Conservation (phyloP, 345 rosid genomes). For the Psidium guajava region DNA sequence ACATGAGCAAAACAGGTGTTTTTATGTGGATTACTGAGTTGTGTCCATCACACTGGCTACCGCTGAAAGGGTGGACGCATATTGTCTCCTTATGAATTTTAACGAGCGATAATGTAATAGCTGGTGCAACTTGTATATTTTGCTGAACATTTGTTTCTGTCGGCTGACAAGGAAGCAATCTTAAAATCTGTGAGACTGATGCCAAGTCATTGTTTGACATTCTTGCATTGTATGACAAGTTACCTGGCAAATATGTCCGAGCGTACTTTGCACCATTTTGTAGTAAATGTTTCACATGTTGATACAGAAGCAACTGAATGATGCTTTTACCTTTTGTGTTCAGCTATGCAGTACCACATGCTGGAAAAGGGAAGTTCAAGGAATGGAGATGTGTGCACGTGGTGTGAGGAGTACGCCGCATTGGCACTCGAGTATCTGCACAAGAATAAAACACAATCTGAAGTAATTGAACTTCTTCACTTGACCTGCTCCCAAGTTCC, state of each 20-base stretch:
- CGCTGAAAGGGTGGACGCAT: neutral
- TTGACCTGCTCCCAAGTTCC: slow-evolving; percentile 34
- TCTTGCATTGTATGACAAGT: neutral
- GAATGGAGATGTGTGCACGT: slow-evolving; percentile 5
- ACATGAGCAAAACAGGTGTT: neutral
- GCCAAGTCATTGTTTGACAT: neutral
- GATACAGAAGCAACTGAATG: neutral
- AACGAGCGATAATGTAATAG: neutral
- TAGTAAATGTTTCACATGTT: neutral
- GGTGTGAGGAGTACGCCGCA: slow-evolving; percentile 23
- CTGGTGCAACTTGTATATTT: neutral
- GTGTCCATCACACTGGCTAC: neutral
- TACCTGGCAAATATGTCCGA: neutral
- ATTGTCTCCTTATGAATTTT: neutral
- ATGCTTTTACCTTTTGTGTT: neutral
- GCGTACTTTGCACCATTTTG: neutral
- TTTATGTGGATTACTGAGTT: neutral
- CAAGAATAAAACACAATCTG: slow-evolving; percentile 26
- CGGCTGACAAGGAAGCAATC: neutral
- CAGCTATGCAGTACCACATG: neutral
- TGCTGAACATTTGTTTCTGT: neutral
- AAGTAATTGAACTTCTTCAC: slow-evolving; percentile 18
- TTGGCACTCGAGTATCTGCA: slow-evolving; percentile 18
- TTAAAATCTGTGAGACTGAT: neutral
- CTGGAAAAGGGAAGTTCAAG: slow-evolving; percentile 2